Conservation (phyloP, 129 eudicot species). For the Helianthus tuberosus region DNA sequence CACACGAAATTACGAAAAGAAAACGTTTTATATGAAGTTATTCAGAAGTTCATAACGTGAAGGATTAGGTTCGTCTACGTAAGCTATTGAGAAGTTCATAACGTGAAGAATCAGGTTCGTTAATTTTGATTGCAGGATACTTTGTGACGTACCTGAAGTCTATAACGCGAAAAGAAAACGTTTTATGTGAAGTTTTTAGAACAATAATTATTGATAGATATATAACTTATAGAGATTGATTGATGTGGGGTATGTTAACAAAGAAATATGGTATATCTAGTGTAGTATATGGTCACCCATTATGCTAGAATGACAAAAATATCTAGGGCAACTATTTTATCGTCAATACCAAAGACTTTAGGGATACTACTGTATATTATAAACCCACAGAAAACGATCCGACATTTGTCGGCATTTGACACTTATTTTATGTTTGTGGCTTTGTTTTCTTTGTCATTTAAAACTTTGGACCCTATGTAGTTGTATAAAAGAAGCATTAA, state of each 20-base stretch:
- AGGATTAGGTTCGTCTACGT: too few species aligned
- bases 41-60: too few species aligned
- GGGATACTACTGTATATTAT: neutral
- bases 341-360: conserved; percentile 2
- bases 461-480: neutral
- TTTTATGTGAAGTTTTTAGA: too few species aligned
- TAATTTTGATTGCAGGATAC: too few species aligned
- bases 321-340: conserved; percentile 3
- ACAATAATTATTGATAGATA: too few species aligned
- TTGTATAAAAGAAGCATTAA: neutral
- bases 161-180: too few species aligned
- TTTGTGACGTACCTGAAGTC: too few species aligned
- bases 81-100: too few species aligned
- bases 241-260: neutral
- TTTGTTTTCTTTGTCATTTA: neutral
- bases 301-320: conserved; percentile 11
- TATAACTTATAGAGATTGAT: neutral
- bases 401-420: neutral
- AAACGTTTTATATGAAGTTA: too few species aligned
- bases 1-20: too few species aligned
- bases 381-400: neutral
- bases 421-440: conserved; percentile 1
- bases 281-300: neutral
- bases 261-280: too few species aligned
- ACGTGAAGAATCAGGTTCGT: too few species aligned